phyloP scores from a whole-genome alignment of 495 filamentous ascomycete genomes.

The Penicillium pancosmium region DNA sequence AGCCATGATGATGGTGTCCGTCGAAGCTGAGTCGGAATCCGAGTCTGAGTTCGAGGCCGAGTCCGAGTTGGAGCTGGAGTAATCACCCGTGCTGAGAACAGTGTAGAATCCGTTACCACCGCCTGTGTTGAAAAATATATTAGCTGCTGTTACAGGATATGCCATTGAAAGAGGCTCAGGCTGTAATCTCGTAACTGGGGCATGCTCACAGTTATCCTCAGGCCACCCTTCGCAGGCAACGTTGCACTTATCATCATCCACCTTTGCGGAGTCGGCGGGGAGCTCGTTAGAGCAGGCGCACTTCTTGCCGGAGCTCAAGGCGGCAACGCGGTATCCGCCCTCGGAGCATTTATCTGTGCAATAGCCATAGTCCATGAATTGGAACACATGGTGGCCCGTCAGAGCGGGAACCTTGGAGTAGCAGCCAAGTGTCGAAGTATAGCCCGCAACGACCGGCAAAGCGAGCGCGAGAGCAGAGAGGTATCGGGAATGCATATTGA shows the following conservation, averaged over 20 bases:
- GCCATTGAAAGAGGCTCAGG: neutral
- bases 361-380: conserved; percentile 34
- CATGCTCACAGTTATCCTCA: conserved; percentile 36
- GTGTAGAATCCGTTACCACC: conserved; percentile 38
- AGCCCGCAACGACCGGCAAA: conserved; percentile 21
- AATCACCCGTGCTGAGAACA: conserved; percentile 20
- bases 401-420: conserved; percentile 34
- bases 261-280: conserved; percentile 30
- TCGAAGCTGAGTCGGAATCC: conserved; percentile 6
- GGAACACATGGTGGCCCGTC: conserved; percentile 22
- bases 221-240: conserved; percentile 36
- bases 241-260: conserved; percentile 38
- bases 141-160: conserved; percentile 3
- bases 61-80: conserved; percentile 14
- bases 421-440: conserved; percentile 32
- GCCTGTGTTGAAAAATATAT: conserved; percentile 26
- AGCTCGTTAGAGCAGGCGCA: conserved; percentile 43
- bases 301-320: conserved; percentile 31
- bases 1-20: neutral
- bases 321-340: conserved; percentile 32
- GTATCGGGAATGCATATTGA: conserved; percentile 21
- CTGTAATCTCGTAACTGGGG: neutral
- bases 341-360: conserved; percentile 35
- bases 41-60: conserved; percentile 17
- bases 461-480: conserved; percentile 33